Conservation (phyloP, 108 stramenopile species). For the Cafeteria roenbergensis region DNA sequence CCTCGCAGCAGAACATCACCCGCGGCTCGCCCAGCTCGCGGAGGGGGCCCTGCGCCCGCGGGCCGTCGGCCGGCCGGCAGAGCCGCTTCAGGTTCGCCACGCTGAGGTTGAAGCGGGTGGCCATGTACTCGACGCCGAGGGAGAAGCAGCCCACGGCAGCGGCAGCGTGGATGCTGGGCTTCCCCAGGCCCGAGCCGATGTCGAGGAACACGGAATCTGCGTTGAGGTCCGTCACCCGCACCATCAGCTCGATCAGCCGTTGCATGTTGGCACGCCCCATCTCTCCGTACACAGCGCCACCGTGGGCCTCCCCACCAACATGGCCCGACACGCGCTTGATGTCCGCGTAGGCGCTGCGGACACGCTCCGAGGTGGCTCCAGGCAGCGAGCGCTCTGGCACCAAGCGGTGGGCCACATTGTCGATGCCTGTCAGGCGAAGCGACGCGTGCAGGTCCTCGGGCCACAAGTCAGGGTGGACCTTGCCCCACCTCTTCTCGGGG, state of each 20-base stretch:
- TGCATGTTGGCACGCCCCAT: constrained; percentile 75
- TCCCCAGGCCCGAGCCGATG: constrained; percentile 87
- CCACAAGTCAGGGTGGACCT: too few species aligned
- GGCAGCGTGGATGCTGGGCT: constrained; percentile 88
- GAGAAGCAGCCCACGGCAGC: constrained; percentile 68
- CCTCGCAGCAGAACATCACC: too few species aligned
- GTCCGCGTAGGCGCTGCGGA: too few species aligned
- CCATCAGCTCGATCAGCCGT: constrained; percentile 44
- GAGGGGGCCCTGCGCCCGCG: constrained; percentile 31
- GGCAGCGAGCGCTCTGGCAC: too few species aligned
- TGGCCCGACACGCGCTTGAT: too few species aligned
- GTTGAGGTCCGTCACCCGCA: constrained; percentile 54
- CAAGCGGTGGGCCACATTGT: too few species aligned
- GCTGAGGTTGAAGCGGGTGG: constrained; percentile 60
- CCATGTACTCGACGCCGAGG: constrained; percentile 78
- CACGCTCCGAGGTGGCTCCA: too few species aligned
- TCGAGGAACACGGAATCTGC: constrained; percentile 74
- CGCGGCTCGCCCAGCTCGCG: too few species aligned
- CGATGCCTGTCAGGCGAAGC: too few species aligned
- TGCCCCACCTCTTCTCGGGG: too few species aligned
- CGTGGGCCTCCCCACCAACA: constrained; percentile 12
- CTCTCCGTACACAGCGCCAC: constrained; percentile 87
- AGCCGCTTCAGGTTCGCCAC: constrained; percentile 55
- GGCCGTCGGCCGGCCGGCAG: too few species aligned
- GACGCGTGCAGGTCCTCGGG: too few species aligned